Evolutionary conservation across 371 early-diverging fungal species (phyloP).

Genomic region (Haplosporangium sp.): DNA sequence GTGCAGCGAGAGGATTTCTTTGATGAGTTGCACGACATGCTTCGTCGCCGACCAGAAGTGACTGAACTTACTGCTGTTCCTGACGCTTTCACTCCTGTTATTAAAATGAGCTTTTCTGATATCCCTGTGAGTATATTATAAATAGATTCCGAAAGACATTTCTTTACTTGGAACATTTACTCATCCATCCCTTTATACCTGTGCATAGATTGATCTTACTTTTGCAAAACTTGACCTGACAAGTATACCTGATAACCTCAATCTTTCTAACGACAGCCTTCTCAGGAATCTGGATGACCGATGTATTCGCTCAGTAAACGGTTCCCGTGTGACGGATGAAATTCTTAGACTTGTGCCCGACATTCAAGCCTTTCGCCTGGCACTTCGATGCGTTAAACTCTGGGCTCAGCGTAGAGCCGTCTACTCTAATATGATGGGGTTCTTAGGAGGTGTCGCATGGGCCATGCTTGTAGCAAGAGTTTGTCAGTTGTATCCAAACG

Average conservation of each 20-base stretch:
- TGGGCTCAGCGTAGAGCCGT: slow-evolving; percentile 98
- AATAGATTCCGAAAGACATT: too few relatives aligned
- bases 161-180: too few relatives aligned
- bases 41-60: slow-evolving; percentile 87
- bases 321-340: slow-evolving; percentile 99
- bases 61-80: slow-evolving; percentile 92
- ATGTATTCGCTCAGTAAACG: slow-evolving; percentile 96
- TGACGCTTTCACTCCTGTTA: slow-evolving; percentile 98
- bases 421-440: slow-evolving; percentile 98
- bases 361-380: slow-evolving; percentile 89
- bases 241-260: slow-evolving; percentile 88
- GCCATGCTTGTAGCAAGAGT: slow-evolving; percentile 98
- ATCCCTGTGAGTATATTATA: slow-evolving; percentile 79
- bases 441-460: slow-evolving; percentile 99
- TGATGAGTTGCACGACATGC: slow-evolving; percentile 87
- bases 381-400: slow-evolving; percentile 96
- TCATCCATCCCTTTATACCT: neutral
- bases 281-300: slow-evolving; percentile 95
- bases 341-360: slow-evolving; percentile 97
- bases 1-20: slow-evolving; percentile 98
- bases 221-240: slow-evolving; percentile 90
- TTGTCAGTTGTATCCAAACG: slow-evolving; percentile 98
- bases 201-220: slow-evolving; percentile 92
- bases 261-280: slow-evolving; percentile 89
- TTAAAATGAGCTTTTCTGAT: slow-evolving; percentile 93